Evolutionary conservation across 345 rosid genomes (phyloP).

Genomic region (Eucalyptus cloeziana): DNA sequence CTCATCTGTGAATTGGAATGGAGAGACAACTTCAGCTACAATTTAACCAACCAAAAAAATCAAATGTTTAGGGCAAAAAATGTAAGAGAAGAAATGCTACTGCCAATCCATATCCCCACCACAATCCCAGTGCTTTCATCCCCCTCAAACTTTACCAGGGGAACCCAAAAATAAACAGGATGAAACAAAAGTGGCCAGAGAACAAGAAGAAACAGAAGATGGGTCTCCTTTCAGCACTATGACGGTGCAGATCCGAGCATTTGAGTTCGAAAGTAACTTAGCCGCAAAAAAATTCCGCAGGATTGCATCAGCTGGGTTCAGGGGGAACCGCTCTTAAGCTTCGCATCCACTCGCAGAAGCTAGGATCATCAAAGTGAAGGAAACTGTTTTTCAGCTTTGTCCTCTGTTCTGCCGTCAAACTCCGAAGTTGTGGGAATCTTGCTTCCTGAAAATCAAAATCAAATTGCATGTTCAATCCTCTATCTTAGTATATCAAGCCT

Average conservation of each 20-base stretch:
- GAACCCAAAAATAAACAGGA: not conserved
- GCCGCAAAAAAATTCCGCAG: not conserved
- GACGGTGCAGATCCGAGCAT: not conserved
- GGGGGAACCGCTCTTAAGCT: slow-evolving; percentile 70
- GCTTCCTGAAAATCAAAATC: slow-evolving; percentile 56
- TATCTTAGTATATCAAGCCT: not conserved
- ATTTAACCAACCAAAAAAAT: not conserved
- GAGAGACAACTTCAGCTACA: not conserved
- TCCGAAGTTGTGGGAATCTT: slow-evolving; percentile 74
- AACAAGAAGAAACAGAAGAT: not conserved
- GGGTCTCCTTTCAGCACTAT: not conserved
- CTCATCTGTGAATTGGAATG: not conserved
- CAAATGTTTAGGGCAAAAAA: not conserved
- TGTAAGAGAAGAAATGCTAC: not conserved
- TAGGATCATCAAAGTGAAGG: slow-evolving; percentile 80
- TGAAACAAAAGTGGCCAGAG: not conserved
- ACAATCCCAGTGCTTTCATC: not conserved
- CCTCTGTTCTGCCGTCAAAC: slow-evolving; percentile 54
- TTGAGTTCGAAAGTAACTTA: not conserved
- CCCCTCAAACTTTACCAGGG: not conserved
- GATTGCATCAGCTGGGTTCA: slow-evolving; percentile 33
- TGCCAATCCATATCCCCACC: not conserved
- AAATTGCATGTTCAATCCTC: not conserved
- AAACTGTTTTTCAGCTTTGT: slow-evolving; percentile 73
- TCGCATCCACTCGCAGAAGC: slow-evolving; percentile 92